Conservation (phyloP, 495 filamentous ascomycete species). For the Apodospora peruviana region DNA sequence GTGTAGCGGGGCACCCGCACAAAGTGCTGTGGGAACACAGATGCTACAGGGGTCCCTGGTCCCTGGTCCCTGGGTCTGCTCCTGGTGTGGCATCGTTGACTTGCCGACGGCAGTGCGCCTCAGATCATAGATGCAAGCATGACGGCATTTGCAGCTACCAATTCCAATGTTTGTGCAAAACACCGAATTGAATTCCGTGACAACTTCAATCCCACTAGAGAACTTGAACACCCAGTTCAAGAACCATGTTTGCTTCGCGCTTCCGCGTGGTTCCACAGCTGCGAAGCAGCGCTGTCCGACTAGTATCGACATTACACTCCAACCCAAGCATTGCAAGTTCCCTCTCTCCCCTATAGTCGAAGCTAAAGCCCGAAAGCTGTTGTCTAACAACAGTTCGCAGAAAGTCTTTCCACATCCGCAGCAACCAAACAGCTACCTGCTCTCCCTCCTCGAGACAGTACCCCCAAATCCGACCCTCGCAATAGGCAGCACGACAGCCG, state of each 20-base stretch:
- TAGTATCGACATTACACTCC: slow-evolving; percentile 31
- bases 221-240: not conserved
- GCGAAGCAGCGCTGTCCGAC: slow-evolving; percentile 5
- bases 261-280: slow-evolving; percentile 5
- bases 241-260: slow-evolving; percentile 16
- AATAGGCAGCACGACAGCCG: slow-evolving; percentile 64
- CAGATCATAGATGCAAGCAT: not conserved
- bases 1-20: slow-evolving; percentile 25
- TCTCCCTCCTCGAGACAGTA: slow-evolving; percentile 68
- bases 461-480: slow-evolving; percentile 65
- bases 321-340: slow-evolving; percentile 44
- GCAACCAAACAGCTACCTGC: slow-evolving; percentile 45
- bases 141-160: not conserved
- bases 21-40: not conserved
- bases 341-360: slow-evolving; percentile 9
- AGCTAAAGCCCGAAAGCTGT: too few species aligned
- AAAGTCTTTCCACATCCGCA: slow-evolving; percentile 61
- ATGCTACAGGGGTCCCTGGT: slow-evolving; percentile 5
- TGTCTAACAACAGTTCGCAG: too few species aligned
- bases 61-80: not conserved
- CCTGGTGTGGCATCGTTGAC: not conserved
- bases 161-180: not conserved
- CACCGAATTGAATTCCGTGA: not conserved
- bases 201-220: not conserved
- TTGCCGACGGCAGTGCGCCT: slow-evolving; percentile 10